A percentile compares a stretch with the other conserved stretches of the same genome.
phyloP scores from a whole-genome alignment of 345 rosid species.

The Populus davidiana region DNA sequence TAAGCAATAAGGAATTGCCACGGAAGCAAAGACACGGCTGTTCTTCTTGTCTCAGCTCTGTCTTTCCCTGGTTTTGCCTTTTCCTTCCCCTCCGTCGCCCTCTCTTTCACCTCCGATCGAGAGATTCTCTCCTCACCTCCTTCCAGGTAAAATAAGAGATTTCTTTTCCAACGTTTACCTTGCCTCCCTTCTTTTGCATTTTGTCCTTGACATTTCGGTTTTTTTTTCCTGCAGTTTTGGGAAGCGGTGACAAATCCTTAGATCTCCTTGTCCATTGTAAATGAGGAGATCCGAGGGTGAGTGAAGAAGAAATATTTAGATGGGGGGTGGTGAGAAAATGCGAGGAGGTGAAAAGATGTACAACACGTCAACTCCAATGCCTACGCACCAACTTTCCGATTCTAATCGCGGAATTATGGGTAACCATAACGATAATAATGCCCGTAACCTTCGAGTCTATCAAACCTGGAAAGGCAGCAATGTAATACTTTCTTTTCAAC shows the following conservation, averaged over 20 bases:
- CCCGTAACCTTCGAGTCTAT: conserved; percentile 41
- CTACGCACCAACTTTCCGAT: conserved; percentile 33
- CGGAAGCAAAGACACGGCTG: not conserved
- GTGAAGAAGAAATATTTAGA: not conserved
- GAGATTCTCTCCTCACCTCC: not conserved
- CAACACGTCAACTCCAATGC: conserved; percentile 15
- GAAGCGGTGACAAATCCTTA: not conserved
- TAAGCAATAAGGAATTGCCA: not conserved
- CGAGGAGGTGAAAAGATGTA: conserved; percentile 18
- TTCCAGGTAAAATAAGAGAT: not conserved
- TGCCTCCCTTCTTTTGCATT: not conserved
- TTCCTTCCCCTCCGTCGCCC: not conserved
- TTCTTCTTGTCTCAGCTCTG: not conserved
- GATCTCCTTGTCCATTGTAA: conserved; percentile 2
- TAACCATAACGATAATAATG: conserved; percentile 5
- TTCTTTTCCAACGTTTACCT: not conserved
- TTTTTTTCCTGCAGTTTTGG: not conserved
- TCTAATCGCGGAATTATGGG: conserved; percentile 36
- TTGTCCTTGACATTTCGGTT: not conserved
- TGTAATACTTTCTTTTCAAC: conserved; percentile 25
- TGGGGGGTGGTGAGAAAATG: conserved; percentile 1
- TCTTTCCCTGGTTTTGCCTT: not conserved
- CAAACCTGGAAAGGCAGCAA: conserved; percentile 72
- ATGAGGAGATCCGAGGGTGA: not conserved
- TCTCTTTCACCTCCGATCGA: not conserved